phyloP scores from a whole-genome alignment of 257 asterid genomes.

The Solanum medicagineum region DNA sequence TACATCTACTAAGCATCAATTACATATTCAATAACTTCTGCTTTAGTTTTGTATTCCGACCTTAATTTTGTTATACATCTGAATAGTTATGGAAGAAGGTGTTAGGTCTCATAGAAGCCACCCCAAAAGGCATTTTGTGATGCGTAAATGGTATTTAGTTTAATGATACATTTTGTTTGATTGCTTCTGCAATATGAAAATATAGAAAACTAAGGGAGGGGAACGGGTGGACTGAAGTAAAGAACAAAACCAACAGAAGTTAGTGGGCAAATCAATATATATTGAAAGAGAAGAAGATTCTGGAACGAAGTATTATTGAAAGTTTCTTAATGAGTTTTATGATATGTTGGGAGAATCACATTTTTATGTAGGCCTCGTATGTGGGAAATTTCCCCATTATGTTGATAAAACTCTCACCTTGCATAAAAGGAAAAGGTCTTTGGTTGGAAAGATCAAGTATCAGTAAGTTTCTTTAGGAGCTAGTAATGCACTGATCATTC shows the following conservation, averaged over 20 bases:
- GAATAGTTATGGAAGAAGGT: neutral
- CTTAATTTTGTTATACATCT: neutral
- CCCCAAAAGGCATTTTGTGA: neutral
- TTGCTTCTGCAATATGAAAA: neutral
- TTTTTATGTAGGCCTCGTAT: neutral
- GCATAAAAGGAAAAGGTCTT: neutral
- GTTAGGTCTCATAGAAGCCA: neutral
- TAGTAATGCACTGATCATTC: neutral
- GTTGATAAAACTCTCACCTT: neutral
- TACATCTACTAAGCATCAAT: neutral
- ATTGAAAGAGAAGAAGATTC: neutral
- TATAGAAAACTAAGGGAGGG: neutral
- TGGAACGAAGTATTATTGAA: neutral
- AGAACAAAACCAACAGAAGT: neutral
- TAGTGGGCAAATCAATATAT: neutral
- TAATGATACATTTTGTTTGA: neutral
- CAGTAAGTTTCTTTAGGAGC: neutral
- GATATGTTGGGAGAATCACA: neutral
- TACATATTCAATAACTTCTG: neutral
- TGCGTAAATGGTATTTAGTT: neutral
- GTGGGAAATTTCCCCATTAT: neutral
- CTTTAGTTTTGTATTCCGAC: neutral
- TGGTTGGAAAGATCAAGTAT: neutral
- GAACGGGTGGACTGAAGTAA: neutral
- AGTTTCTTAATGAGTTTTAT: neutral